Evolutionary conservation across 2,329 filamentous ascomycete species (phyloP).

Genomic region (Stemphylium beticola): DNA sequence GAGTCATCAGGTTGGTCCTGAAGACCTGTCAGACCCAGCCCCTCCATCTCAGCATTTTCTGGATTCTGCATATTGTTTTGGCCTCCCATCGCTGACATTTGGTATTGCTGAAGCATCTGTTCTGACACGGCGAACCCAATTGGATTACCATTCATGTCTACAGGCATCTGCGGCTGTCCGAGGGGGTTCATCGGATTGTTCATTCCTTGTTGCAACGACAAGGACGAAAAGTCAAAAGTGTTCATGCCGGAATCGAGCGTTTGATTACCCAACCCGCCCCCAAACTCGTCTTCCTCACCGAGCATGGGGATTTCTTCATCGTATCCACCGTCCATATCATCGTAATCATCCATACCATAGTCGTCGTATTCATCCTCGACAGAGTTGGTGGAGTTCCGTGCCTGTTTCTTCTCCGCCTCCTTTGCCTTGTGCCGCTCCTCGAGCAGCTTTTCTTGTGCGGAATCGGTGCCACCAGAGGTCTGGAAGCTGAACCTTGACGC

Average conservation of each 20-base stretch:
- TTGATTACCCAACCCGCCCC: conserved; percentile 31
- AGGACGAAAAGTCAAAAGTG: conserved; percentile 43
- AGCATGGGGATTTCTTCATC: conserved; percentile 71
- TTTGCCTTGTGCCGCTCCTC: conserved; percentile 75
- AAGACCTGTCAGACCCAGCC: conserved; percentile 29
- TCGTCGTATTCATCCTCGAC: conserved; percentile 49
- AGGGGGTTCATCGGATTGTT: conserved; percentile 28
- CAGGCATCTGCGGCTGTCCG: conserved; percentile 34
- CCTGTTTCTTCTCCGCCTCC: conserved; percentile 62
- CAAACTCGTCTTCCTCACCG: conserved; percentile 44
- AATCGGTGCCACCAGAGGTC: conserved; percentile 73
- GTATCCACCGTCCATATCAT: conserved; percentile 62
- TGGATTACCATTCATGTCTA: conserved; percentile 39
- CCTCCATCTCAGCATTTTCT: conserved; percentile 1
- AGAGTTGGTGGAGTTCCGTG: conserved; percentile 43
- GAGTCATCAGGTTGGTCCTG: conserved; percentile 13
- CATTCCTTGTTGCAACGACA: conserved; percentile 30
- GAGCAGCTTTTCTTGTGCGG: conserved; percentile 69
- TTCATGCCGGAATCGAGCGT: conserved; percentile 38
- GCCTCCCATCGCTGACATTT: conserved; percentile 8
- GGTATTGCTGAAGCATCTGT: conserved; percentile 28
- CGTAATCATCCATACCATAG: conserved; percentile 52
- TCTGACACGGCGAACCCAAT: conserved; percentile 45
- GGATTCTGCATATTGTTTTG: background rate
- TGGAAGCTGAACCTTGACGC: conserved; percentile 84